A percentile compares a stretch with the other conserved stretches of the same genome.
Conservation (phyloP, 257 asterid genomes). For the Linderniella brevidens region DNA sequence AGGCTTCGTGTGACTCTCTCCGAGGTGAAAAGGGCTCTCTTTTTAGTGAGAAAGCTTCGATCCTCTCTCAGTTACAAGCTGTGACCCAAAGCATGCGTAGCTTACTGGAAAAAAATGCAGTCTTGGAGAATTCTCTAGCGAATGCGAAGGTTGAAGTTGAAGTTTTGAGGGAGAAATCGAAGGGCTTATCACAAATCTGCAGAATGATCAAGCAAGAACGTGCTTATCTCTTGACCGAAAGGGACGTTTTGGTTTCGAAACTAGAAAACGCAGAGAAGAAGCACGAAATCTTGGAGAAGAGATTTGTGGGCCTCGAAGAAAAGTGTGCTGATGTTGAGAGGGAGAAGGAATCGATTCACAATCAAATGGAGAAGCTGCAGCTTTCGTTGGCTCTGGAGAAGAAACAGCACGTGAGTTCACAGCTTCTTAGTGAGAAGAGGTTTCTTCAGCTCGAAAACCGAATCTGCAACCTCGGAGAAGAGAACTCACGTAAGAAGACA, state of each 20-base stretch:
- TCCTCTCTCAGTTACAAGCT: constrained; percentile 57
- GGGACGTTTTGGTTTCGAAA: constrained; percentile 33
- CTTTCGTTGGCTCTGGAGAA: constrained; percentile 44
- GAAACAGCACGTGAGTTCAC: constrained; percentile 41
- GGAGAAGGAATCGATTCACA: constrained; percentile 51
- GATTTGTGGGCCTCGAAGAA: constrained; percentile 53
- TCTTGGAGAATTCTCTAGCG: constrained; percentile 59
- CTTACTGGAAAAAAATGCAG: constrained; percentile 55
- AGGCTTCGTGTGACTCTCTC: constrained; percentile 41
- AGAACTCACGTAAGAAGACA: constrained; percentile 46
- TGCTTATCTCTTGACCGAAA: constrained; percentile 45
- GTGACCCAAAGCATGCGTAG: constrained; percentile 66
- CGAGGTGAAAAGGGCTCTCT: constrained; percentile 54
- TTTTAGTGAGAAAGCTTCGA: constrained; percentile 59
- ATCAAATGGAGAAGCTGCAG: constrained; percentile 45
- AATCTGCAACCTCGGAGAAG: constrained; percentile 59
- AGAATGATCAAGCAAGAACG: constrained; percentile 59
- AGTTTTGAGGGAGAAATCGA: constrained; percentile 84
- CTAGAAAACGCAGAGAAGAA: constrained; percentile 47
- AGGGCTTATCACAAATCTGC: constrained; percentile 67
- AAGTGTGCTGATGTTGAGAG: constrained; percentile 52
- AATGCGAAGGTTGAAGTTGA: constrained; percentile 65
- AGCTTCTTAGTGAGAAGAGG: constrained; percentile 37
- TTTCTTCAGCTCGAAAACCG: constrained; percentile 51
- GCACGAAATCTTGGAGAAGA: constrained; percentile 42